These are phyloP conservation scores for Ceratocystis colombiana DNA, from an alignment of 2,329 filamentous ascomycete genomes.

Conservation along the genomic window DNA sequence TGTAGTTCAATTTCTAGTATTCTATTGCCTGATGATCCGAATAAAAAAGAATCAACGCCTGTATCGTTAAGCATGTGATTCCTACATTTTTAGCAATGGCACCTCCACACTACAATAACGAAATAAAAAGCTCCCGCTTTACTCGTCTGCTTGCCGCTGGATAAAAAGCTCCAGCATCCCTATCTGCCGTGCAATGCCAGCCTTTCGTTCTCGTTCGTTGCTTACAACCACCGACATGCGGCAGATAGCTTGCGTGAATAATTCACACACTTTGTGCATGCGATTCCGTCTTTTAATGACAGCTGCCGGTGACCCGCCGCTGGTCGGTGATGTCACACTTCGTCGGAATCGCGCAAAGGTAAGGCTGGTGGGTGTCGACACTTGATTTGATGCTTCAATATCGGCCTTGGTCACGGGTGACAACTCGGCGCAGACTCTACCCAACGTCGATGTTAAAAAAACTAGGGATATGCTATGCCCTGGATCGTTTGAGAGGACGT, in stretches of 20 bases:
- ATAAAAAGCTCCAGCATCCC: conserved; percentile 60
- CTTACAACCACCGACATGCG: conserved; percentile 36
- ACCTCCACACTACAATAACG: background rate
- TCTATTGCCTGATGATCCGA: background rate
- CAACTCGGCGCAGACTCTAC: conserved; percentile 43
- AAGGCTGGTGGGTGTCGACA: conserved; percentile 29
- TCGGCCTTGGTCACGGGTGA: conserved; percentile 29
- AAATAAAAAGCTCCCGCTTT: background rate
- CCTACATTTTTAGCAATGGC: background rate
- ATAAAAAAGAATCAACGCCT: background rate
- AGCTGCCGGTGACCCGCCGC: conserved; percentile 27
- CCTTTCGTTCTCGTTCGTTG: conserved; percentile 45
- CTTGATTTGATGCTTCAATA: conserved; percentile 22
- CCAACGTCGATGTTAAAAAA: conserved; percentile 69
- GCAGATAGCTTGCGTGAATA: conserved; percentile 57
- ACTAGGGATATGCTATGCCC: conserved; percentile 84
- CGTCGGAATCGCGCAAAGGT: conserved; percentile 40
- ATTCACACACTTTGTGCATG: conserved; percentile 51
- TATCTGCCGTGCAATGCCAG: conserved; percentile 53
- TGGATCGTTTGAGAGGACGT: conserved; percentile 60
- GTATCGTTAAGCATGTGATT: conserved; percentile 1
- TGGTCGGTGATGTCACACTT: conserved; percentile 27
- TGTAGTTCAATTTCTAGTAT: background rate
- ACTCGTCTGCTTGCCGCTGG: conserved; percentile 27
- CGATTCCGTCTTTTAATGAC: conserved; percentile 45